Base-by-base conservation (phyloP, 192 early-diverging fungal genomes). In the Chytriomyces sp. region DNA sequence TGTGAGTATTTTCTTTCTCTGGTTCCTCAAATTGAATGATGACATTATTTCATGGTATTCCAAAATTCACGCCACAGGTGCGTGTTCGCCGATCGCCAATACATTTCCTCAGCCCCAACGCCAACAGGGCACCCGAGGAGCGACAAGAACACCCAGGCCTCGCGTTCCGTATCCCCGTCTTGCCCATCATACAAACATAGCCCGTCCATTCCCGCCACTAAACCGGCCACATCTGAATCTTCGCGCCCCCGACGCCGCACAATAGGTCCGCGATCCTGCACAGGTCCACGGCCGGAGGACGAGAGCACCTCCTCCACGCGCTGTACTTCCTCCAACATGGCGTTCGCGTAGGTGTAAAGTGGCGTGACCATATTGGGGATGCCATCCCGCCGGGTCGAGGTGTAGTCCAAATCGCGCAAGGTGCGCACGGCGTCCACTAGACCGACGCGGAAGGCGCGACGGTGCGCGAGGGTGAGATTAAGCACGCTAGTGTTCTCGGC, bases 1-100 rank as follows among this genome's bases (percentile, higher is more conserved):
- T n/a, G 69, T 76, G 44, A 17, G 39, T 65, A 44, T 8, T 65
- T 65, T 65, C 17, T 65, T 52, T 55, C 1, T 60, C 10, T 2
- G 19, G 31, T 60, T 4, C 37, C 30, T 32, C 41, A 19, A 10
- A 10, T 44, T 19, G 41, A 44, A 44, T 44, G n/a, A n/a, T n/a
- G n/a, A n/a, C n/a, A n/a, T n/a, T n/a, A n/a, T n/a, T n/a, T n/a
- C n/a, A n/a, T n/a, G n/a, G n/a, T n/a, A n/a, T n/a, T 49, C 44
- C 44, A 49, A 22, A 49, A 49, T 0, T 14, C 22, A n/a, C 22
- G 14, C 44, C 44, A 49, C 14, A n/a, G 14, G 17, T 49, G 44
- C 22, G 44, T 22, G 22, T 49, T 49, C 44, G 44, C 17, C 1
- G 44, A 14, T 1, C 22, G 2, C 44, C 44, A 49, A 49, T n/a